Evolutionary conservation across 2,329 filamentous ascomycete species (phyloP), one percentile per base, ranked within the genome.

Genomic region (Leptographium flavum): DNA sequence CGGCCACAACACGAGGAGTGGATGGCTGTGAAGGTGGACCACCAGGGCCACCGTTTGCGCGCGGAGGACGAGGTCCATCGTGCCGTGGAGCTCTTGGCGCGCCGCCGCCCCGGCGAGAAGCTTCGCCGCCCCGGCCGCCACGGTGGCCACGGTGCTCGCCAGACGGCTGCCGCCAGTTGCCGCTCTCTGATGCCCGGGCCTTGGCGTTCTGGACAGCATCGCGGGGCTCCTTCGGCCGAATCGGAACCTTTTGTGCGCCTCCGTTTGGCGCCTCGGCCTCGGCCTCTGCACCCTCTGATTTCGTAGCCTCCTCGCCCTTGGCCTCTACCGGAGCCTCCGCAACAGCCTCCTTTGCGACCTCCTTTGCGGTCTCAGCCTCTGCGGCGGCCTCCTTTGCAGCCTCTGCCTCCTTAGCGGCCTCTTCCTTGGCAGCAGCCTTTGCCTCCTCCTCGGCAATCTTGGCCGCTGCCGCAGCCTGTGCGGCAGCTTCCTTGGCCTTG

Each of bases 401-500:
- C 6, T 41, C 39, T 8, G 28, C 38, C 22, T 41, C 43, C 32
- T 42, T 39, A 21, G 38, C 39, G 10, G 39, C 36, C 10, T 31
- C 25, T 8, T 37, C 22, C 14, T 45, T 40, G 21, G 43, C 36
- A 9, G 44, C 30, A 10, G 22, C 30, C 27, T 45, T 35, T 22
- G 43, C 30, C 17, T 42, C 45, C 28, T 48, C 45, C 25, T 55
- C 52, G 2, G 55, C 54, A 17, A 52, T 59, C 49, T 65, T 60
- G 14, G 54, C 52, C 19, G 56, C 59, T 36, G 63, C 60, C 6
- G 58, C 55, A 10, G 52, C 49, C 61, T 79, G 78, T 22, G 74
- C 64, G n/a, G 70, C 71, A 42, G 76, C 72, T 54, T 83, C 80
- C 59, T 75, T 79, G n/a, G 74, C 79, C 28, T 76, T 60, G 43